Evolutionary conservation across 2,329 filamentous ascomycete genomes (phyloP).

Genomic region (Cytospora piceae): DNA sequence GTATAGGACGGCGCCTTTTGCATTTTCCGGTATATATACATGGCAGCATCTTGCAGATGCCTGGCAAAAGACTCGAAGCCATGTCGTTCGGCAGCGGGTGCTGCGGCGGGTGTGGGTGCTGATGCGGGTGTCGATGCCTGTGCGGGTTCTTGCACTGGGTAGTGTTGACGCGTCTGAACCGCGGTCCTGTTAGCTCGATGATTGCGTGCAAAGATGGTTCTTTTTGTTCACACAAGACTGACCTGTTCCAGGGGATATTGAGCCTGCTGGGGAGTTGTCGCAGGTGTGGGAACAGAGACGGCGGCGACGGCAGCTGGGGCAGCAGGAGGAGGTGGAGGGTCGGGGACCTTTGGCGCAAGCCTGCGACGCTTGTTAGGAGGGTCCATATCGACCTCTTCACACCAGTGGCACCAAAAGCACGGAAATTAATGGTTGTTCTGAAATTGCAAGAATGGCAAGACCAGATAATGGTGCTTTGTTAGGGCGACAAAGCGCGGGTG

Average conservation of each 20-base stretch:
- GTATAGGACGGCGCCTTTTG: constrained; percentile 58
- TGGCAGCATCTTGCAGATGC: constrained; percentile 69
- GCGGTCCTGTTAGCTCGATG: constrained; percentile 11
- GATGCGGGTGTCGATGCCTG: constrained; percentile 27
- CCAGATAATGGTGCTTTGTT: not conserved
- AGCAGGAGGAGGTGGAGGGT: constrained; percentile 25
- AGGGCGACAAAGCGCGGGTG: not conserved
- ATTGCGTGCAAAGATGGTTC: not conserved
- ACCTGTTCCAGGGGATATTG: constrained; percentile 33
- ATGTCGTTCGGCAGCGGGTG: constrained; percentile 50
- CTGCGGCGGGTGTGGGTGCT: constrained; percentile 16
- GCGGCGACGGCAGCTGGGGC: constrained; percentile 8
- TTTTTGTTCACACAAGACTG: not conserved
- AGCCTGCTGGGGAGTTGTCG: constrained; percentile 28
- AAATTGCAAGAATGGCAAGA: not conserved
- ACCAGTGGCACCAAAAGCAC: not conserved
- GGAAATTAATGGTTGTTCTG: not conserved
- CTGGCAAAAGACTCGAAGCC: constrained; percentile 70
- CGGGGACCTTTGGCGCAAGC: constrained; percentile 37
- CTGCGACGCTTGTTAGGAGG: constrained; percentile 38
- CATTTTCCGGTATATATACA: constrained; percentile 67
- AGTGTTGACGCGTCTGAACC: constrained; percentile 29
- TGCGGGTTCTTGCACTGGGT: constrained; percentile 31
- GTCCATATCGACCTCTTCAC: constrained; percentile 33
- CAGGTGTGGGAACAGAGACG: constrained; percentile 21